phyloP scores from a whole-genome alignment of 345 rosid genomes.

The Turnera subulata region DNA sequence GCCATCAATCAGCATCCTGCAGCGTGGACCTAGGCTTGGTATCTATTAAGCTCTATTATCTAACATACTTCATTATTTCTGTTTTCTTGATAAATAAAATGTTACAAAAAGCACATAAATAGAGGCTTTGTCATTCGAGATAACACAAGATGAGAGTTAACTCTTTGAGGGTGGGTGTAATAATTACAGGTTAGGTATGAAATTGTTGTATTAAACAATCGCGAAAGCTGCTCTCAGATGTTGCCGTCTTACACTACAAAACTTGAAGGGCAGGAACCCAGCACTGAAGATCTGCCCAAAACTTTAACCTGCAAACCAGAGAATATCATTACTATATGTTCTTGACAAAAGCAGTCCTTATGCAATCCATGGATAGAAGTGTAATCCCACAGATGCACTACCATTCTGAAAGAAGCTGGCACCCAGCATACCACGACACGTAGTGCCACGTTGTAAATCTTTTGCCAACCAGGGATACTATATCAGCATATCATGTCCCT shows the following conservation, averaged over 20 bases:
- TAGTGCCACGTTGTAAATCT: constrained; percentile 9
- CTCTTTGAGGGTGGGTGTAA: constrained; percentile 16
- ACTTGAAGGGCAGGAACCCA: constrained; percentile 26
- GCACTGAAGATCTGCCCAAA: constrained; percentile 3
- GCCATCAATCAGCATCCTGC: background rate
- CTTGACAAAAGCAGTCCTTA: background rate
- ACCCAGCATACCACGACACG: constrained; percentile 4
- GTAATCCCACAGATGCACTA: constrained; percentile 6
- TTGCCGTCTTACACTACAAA: constrained; percentile 33
- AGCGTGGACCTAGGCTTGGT: background rate
- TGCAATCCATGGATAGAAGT: background rate
- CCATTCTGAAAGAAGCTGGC: constrained; percentile 8
- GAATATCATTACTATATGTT: background rate
- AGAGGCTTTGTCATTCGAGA: background rate
- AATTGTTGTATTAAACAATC: constrained; percentile 14
- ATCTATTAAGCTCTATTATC: background rate
- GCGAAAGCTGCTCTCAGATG: constrained; percentile 16
- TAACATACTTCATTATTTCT: background rate
- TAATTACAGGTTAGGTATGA: constrained; percentile 47
- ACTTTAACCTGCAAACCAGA: constrained; percentile 33
- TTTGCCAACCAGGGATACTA: constrained; percentile 3
- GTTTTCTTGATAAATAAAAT: background rate
- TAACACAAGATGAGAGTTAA: background rate
- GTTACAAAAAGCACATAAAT: background rate
- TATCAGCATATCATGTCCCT: constrained; percentile 18